A percentile compares a stretch with the other conserved stretches of the same genome.
Conservation (phyloP, 305 asterid species). For the Petunia hybrid region DNA sequence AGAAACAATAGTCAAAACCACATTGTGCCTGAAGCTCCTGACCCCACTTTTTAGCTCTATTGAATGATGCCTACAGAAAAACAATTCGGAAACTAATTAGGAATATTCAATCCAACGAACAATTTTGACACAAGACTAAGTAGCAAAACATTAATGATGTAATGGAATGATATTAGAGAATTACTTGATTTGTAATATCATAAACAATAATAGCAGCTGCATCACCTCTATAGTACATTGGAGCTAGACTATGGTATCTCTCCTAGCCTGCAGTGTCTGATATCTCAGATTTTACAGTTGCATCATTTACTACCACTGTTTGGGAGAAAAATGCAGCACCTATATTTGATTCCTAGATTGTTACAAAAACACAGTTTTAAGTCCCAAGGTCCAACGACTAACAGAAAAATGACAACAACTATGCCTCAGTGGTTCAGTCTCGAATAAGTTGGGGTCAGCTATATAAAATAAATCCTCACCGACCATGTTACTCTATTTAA, state of each 20-base stretch:
- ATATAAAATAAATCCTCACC: too few relatives aligned
- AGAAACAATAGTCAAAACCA: not conserved
- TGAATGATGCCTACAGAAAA: slow-evolving; percentile 44
- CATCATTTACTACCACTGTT: slow-evolving; percentile 79
- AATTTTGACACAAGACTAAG: not conserved
- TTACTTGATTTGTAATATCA: slow-evolving; percentile 76
- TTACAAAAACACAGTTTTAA: not conserved
- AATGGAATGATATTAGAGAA: slow-evolving; percentile 12
- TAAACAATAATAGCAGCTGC: slow-evolving; percentile 84
- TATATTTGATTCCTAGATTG: slow-evolving; percentile 74
- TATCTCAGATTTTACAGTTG: slow-evolving; percentile 81
- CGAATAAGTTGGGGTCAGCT: too few relatives aligned
- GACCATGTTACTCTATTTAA: too few relatives aligned
- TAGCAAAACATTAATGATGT: not conserved
- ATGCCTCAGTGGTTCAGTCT: too few relatives aligned
- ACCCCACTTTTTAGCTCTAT: slow-evolving; percentile 51
- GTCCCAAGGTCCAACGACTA: not conserved
- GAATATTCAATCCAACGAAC: not conserved
- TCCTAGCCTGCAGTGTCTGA: slow-evolving; percentile 96
- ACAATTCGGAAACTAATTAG: not conserved
- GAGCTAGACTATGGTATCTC: slow-evolving; percentile 91
- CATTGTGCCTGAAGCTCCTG: slow-evolving; percentile 52
- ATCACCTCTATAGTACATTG: slow-evolving; percentile 89
- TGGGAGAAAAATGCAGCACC: slow-evolving; percentile 91
- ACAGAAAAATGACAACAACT: too few relatives aligned